Conservation (phyloP, 2,329 filamentous ascomycete species). For the Raffaelea deltoideospora region DNA sequence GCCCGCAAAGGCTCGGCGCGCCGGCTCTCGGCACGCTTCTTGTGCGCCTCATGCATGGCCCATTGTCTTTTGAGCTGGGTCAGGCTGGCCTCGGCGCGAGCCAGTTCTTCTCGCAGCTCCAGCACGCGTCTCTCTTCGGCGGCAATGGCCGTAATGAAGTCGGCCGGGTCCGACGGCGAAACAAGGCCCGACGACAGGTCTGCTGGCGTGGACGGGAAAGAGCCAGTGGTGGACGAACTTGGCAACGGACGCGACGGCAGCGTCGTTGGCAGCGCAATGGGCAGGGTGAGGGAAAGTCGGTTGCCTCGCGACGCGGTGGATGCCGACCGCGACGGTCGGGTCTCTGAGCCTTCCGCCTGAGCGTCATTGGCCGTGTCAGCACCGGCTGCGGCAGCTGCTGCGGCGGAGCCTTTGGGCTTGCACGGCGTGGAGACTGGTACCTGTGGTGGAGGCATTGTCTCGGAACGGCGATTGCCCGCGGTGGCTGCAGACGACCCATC, state of each 20-base stretch:
- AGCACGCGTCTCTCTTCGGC: constrained; percentile 82
- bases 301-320: constrained; percentile 40
- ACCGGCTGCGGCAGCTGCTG: constrained; percentile 4
- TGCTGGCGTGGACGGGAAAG: constrained; percentile 35
- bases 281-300: constrained; percentile 44
- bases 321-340: constrained; percentile 33
- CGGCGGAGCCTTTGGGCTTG: too few relatives aligned
- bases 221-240: constrained; percentile 22
- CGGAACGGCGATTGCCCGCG: constrained; percentile 13
- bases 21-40: constrained; percentile 58
- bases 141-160: constrained; percentile 79
- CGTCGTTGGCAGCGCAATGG: constrained; percentile 40
- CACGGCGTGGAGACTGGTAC: constrained; percentile 13
- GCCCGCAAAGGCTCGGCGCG: constrained; percentile 44
- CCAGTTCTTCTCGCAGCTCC: constrained; percentile 82
- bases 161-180: constrained; percentile 39
- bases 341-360: constrained; percentile 22
- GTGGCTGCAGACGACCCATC: constrained; percentile 5
- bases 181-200: constrained; percentile 23
- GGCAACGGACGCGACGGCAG: constrained; percentile 37
- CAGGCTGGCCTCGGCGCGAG: constrained; percentile 65
- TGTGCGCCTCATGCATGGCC: constrained; percentile 60
- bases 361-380: background rate
- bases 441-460: constrained; percentile 21
- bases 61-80: constrained; percentile 69